phyloP scores from a whole-genome alignment of 2,329 filamentous ascomycete species.

The Orbilia ellipsospora region DNA sequence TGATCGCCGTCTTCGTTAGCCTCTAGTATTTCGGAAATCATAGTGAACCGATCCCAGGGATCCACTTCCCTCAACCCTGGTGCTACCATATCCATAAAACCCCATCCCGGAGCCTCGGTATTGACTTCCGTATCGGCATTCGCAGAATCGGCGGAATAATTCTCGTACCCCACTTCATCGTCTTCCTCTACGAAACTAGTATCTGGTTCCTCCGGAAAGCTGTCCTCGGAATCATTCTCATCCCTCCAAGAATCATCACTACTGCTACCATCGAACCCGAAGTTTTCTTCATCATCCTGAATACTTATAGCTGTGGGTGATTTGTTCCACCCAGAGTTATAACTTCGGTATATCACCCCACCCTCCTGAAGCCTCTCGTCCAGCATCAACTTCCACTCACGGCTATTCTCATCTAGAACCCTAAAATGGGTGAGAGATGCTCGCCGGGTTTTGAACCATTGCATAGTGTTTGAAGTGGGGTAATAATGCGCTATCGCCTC shows the following conservation, averaged over 20 bases:
- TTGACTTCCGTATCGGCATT: too few relatives aligned
- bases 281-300: not conserved
- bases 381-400: not conserved
- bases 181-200: too few relatives aligned
- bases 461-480: not conserved
- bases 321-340: not conserved
- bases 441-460: constrained; percentile 9
- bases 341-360: not conserved
- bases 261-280: not conserved
- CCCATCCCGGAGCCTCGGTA: too few relatives aligned
- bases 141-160: too few relatives aligned
- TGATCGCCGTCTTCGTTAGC: too few relatives aligned
- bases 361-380: not conserved
- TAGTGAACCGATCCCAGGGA: too few relatives aligned
- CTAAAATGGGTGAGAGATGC: constrained; percentile 1
- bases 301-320: not conserved
- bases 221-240: not conserved
- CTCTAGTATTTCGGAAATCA: too few relatives aligned
- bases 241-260: not conserved
- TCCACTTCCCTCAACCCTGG: too few relatives aligned
- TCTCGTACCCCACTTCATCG: too few relatives aligned
- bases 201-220: not conserved
- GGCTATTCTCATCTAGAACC: not conserved
- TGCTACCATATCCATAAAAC: too few relatives aligned
- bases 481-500: constrained; percentile 1